Evolutionary conservation across 2,329 filamentous ascomycete genomes (phyloP).

Genomic region (Penicillium sp.): DNA sequence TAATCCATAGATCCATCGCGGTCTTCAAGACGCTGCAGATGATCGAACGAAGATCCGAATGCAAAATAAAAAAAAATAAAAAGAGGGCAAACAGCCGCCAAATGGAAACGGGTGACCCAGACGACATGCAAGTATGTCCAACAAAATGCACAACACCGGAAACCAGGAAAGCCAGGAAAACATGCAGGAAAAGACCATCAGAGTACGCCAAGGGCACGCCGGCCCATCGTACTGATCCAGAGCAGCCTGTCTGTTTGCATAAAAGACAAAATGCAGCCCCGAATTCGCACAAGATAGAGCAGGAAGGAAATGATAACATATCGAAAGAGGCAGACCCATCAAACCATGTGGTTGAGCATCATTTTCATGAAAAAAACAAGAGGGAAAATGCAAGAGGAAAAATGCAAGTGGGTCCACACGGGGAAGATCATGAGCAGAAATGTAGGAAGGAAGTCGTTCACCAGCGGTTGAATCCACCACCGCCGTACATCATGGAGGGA

Average conservation of each 20-base stretch:
- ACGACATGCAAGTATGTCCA: constrained; percentile 35
- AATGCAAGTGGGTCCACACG: constrained; percentile 9
- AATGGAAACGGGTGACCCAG: constrained; percentile 25
- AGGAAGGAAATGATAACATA: constrained; percentile 32
- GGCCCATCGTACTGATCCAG: constrained; percentile 30
- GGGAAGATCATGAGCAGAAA: constrained; percentile 20
- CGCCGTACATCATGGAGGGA: constrained; percentile 73
- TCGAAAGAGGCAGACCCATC: constrained; percentile 23
- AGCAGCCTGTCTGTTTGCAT: constrained; percentile 33
- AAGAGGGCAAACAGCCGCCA: constrained; percentile 27
- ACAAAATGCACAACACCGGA: constrained; percentile 35
- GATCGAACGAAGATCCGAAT: constrained; percentile 38
- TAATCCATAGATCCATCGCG: constrained; percentile 37
- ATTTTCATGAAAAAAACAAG: constrained; percentile 4
- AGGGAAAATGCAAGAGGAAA: constrained; percentile 7
- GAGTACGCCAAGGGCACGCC: constrained; percentile 38
- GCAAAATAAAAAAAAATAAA: constrained; percentile 31
- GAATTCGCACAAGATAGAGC: constrained; percentile 21
- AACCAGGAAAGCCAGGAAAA: constrained; percentile 21
- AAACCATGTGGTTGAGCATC: constrained; percentile 25
- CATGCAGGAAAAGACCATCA: constrained; percentile 23
- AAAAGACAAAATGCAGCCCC: constrained; percentile 27
- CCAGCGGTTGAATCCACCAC: constrained; percentile 67
- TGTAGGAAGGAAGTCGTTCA: constrained; percentile 38
- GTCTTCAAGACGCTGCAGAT: constrained; percentile 34